Evolutionary conservation across 2,329 filamentous ascomycete genomes (phyloP).

Genomic region (Mariannaea elegans): DNA sequence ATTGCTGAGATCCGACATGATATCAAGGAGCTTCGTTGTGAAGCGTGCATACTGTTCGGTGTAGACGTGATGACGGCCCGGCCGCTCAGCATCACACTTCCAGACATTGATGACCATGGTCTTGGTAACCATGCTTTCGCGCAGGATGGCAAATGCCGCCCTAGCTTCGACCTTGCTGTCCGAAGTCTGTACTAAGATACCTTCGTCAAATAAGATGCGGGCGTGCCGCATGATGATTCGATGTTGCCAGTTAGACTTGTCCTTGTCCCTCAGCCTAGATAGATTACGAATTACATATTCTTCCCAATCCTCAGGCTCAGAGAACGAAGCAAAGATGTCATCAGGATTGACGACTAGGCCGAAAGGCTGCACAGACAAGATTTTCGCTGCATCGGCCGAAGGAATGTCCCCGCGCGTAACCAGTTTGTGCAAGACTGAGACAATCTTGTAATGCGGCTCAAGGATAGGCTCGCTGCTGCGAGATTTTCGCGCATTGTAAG

Average conservation of each 20-base stretch:
- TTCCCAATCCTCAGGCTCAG: constrained; percentile 66
- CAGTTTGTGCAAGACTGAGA: constrained; percentile 83
- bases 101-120: constrained; percentile 95
- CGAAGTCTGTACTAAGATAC: constrained; percentile 49
- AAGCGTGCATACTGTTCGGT: constrained; percentile 87
- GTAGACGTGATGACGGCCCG: constrained; percentile 91
- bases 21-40: constrained; percentile 77
- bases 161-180: constrained; percentile 72
- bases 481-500: constrained; percentile 62
- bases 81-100: constrained; percentile 87
- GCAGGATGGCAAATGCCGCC: constrained; percentile 81
- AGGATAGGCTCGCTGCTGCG: constrained; percentile 78
- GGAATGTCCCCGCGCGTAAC: constrained; percentile 64
- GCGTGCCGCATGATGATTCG: constrained; percentile 83
- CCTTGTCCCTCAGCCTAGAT: constrained; percentile 68
- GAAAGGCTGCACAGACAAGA: constrained; percentile 66
- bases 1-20: constrained; percentile 77
- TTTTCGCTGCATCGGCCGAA: constrained; percentile 57
- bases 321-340: constrained; percentile 47
- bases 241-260: constrained; percentile 96
- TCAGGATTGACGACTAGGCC: constrained; percentile 49
- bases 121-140: constrained; percentile 82
- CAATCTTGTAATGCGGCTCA: constrained; percentile 92
- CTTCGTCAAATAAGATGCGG: constrained; percentile 61
- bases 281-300: constrained; percentile 62